Evolutionary conservation across 306 rosid species (phyloP).

Genomic region (Citrullus amarus): DNA sequence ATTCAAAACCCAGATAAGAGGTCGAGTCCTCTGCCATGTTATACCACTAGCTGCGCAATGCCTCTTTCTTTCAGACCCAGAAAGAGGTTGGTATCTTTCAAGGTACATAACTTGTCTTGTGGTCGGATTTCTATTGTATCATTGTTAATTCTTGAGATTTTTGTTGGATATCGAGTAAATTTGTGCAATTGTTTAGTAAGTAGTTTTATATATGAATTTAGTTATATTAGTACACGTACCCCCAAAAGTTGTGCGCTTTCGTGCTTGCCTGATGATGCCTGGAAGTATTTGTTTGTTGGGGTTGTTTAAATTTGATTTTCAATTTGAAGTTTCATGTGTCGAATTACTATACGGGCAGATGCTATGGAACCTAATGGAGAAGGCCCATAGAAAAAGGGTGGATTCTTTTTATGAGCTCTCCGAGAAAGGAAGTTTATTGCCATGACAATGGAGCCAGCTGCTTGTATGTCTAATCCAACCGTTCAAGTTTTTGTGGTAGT

Average conservation of each 20-base stretch:
- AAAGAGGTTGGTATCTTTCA: constrained; percentile 41
- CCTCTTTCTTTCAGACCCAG: constrained; percentile 39
- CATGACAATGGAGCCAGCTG: neutral
- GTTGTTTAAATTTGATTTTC: neutral
- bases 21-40: constrained; percentile 27
- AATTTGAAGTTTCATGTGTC: neutral
- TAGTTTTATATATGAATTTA: neutral
- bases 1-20: constrained; percentile 11
- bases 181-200: neutral
- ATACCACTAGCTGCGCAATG: constrained; percentile 14
- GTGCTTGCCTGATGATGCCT: neutral
- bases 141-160: neutral
- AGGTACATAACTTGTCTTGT: constrained; percentile 29
- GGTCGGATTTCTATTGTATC: neutral
- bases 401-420: neutral
- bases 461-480: neutral
- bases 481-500: neutral
- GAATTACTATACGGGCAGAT: neutral
- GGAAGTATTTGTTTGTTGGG: neutral
- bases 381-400: neutral
- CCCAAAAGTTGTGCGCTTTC: neutral
- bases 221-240: neutral
- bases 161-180: neutral
- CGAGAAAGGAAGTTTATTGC: neutral
- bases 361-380: neutral